Evolutionary conservation across 129 eudicot genomes (phyloP).

Genomic region (Centaurea solstitialis): DNA sequence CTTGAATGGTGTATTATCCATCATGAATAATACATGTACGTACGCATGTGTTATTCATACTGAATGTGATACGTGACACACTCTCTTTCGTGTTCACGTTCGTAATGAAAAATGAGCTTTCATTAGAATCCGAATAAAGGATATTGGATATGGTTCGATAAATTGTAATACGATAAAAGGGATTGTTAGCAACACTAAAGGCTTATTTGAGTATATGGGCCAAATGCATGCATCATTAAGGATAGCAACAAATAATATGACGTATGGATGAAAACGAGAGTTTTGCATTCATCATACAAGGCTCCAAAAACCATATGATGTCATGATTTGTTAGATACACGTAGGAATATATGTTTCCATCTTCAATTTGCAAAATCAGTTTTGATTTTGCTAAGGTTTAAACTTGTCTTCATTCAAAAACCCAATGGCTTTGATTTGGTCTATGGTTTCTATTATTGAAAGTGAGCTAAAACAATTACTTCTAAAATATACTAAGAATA

Average conservation of each 20-base stretch:
- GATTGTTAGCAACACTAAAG: background rate
- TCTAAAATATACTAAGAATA: background rate
- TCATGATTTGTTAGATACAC: conserved; percentile 20
- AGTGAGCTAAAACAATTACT: background rate
- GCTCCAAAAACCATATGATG: conserved; percentile 24
- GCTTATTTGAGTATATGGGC: background rate
- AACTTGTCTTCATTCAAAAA: background rate
- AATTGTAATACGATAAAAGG: background rate
- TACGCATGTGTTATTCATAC: no score
- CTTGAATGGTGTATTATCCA: no score
- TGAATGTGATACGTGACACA: no score
- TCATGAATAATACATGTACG: no score
- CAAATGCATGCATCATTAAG: conserved; percentile 26
- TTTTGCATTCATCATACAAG: conserved; percentile 1
- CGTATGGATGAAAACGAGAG: conserved; percentile 9
- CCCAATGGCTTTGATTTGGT: background rate
- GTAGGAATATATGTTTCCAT: conserved; percentile 4
- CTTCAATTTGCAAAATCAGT: conserved; percentile 1
- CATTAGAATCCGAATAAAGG: background rate
- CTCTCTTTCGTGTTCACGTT: no score
- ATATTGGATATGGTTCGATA: background rate
- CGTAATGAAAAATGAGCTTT: no score
- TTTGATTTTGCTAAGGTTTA: background rate
- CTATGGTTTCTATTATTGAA: background rate
- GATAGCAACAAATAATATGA: conserved; percentile 7